Base-by-base conservation (phyloP, 2,329 filamentous ascomycete genomes). In the Phyllosticta citribraziliensis region DNA sequence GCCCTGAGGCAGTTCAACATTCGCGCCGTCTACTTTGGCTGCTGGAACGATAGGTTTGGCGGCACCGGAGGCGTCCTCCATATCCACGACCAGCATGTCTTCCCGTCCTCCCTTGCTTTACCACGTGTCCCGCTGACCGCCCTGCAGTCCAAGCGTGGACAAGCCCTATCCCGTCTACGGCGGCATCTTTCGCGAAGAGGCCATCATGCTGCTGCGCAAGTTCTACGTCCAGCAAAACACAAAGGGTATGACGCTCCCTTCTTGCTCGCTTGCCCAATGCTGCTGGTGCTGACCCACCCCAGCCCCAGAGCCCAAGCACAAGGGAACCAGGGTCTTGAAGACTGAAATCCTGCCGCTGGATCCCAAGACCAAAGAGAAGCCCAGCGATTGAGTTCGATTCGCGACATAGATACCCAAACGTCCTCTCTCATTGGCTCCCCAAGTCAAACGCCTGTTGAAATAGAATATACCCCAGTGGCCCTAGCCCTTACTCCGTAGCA, bases 201-300 rank as follows among this genome's bases (percentile, higher is more conserved):
- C 94, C 4, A 95, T 99, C 63, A 92, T 93, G 74, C 76, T 99
- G 66, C 80, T 99, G 66, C 83, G 95, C 65, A 86, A 93, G 63
- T 99, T 99, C 75, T 99, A 99, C 73, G 89, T 99, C 33, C 94
- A 99, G 75, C 92, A 99, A 75, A 99, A 99, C 74, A 91, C 89
- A 65, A 89, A 94, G 80, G 90, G 89, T 89, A 52, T 22, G 62
- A n/a, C 27, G 47, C 20, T 10, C 10, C 14, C 20, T 5, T 1
- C 14, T 14, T 19, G 19, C 17, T 24, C 14, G n/a, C 9, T 4
- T 25, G 19, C 12, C 30, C 30, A 20, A 54, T 11, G 52, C 9
- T 25, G 5, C 19, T 17, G 12, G 17, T 19, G 55, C 58, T 65
- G 50, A 64, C 12, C n/a, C 27, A 55, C 12, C 27, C 22, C 61